These are phyloP conservation scores for Aspergillus pseudoterreus DNA, from an alignment of 2,329 filamentous ascomycete genomes.

Conservation along the genomic window DNA sequence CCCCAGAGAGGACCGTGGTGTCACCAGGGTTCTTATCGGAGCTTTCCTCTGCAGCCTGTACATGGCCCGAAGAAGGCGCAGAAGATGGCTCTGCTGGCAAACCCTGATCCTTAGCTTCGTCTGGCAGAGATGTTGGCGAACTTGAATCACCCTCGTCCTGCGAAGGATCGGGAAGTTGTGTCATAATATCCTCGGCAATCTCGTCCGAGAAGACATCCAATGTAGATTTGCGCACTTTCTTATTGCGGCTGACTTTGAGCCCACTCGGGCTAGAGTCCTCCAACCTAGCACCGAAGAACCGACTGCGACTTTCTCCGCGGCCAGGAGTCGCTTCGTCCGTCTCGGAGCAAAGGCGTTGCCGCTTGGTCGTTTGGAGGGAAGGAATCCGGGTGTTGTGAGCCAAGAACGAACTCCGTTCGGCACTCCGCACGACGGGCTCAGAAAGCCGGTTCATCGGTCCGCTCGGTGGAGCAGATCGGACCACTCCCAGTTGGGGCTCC, in stretches of 20 bases:
- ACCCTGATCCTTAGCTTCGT: neutral
- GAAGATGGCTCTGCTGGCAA: too few species aligned
- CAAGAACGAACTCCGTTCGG: conserved; percentile 38
- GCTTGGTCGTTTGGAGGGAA: conserved; percentile 47
- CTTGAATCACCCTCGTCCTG: neutral
- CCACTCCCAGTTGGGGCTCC: conserved; percentile 34
- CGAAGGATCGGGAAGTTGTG: conserved; percentile 39
- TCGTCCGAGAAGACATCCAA: conserved; percentile 54
- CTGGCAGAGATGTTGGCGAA: conserved; percentile 2
- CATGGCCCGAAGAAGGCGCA: neutral
- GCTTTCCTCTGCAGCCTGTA: neutral
- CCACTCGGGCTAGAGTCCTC: conserved; percentile 39
- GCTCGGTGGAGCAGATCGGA: conserved; percentile 32
- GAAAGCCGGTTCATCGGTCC: conserved; percentile 37
- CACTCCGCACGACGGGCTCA: conserved; percentile 40
- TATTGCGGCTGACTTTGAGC: conserved; percentile 32
- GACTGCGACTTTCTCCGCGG: conserved; percentile 38
- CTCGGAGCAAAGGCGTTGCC: conserved; percentile 52
- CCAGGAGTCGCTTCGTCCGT: conserved; percentile 32
- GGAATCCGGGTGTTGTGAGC: conserved; percentile 36
- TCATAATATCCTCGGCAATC: conserved; percentile 48
- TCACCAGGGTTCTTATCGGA: too few species aligned
- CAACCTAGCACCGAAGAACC: conserved; percentile 42
- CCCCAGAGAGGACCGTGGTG: too few species aligned
- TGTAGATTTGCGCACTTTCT: conserved; percentile 41